These are phyloP conservation scores for Thraustotheca clavata DNA, from an alignment of 352 stramenopile species.

Conservation along the genomic window DNA sequence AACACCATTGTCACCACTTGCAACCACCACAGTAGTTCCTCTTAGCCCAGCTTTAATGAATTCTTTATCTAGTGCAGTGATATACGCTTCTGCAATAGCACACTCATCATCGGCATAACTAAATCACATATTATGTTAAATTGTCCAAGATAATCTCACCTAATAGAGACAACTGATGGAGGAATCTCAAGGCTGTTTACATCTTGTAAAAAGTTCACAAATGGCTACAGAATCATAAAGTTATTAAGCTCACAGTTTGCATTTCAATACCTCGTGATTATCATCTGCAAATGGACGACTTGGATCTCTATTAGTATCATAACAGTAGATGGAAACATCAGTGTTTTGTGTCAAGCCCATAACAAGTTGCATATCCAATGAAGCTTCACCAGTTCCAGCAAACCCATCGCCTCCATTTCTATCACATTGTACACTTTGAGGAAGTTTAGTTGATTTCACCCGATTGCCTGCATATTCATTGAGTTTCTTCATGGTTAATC, in stretches of 20 bases:
- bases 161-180: slow-evolving; percentile 64
- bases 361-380: slow-evolving; percentile 57
- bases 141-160: slow-evolving; percentile 7
- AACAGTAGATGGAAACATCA: slow-evolving; percentile 51
- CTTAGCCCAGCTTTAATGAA: slow-evolving; percentile 64
- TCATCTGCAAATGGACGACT: slow-evolving; percentile 38
- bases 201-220: slow-evolving; percentile 61
- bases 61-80: slow-evolving; percentile 50
- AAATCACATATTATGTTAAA: neutral
- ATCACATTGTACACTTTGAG: neutral
- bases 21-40: slow-evolving; percentile 58
- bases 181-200: slow-evolving; percentile 55
- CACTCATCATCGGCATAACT: slow-evolving; percentile 75
- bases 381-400: slow-evolving; percentile 46
- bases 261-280: slow-evolving; percentile 44
- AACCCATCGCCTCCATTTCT: slow-evolving; percentile 8
- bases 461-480: neutral
- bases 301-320: slow-evolving; percentile 41
- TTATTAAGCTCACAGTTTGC: neutral
- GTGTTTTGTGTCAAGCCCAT: slow-evolving; percentile 37
- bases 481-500: neutral
- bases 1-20: slow-evolving; percentile 51
- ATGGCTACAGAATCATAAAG: slow-evolving; percentile 32
- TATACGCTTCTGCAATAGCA: slow-evolving; percentile 44
- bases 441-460: neutral